Conservation (phyloP, 192 early-diverging fungal species). For the Umbelopsis sp. region DNA sequence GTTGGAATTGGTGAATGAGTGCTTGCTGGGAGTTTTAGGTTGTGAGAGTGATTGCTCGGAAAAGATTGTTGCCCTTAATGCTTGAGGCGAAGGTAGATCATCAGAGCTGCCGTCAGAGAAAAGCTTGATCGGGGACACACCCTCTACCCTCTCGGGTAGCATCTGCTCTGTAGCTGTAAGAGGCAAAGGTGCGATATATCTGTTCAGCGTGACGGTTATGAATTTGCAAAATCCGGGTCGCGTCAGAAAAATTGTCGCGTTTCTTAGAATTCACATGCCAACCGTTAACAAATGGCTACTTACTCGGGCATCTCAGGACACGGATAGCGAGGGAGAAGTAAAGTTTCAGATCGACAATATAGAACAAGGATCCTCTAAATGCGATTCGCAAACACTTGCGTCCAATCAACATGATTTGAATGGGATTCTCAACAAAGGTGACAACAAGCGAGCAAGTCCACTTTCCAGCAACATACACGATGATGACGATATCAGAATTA, state of each 20-base stretch:
- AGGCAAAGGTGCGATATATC: background rate
- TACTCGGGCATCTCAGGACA: background rate
- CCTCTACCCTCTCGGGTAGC: background rate
- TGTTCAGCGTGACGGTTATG: background rate
- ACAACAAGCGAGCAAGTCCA: background rate
- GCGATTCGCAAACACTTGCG: background rate
- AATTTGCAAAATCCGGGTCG: background rate
- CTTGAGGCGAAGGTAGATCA: background rate
- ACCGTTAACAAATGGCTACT: background rate
- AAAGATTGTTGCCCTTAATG: background rate
- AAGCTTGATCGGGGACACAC: background rate
- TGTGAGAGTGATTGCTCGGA: background rate
- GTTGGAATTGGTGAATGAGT: background rate
- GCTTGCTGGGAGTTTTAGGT: background rate
- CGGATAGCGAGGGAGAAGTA: background rate
- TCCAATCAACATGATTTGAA: no score
- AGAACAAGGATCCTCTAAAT: background rate
- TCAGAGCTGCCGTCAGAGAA: slow-evolving; percentile 8
- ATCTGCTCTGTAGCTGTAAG: background rate
- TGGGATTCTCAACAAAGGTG: background rate
- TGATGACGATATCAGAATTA: no score
- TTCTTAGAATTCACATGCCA: background rate
- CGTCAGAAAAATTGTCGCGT: background rate
- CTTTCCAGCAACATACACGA: no score
- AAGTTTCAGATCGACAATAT: no score